A percentile compares a stretch with the other conserved stretches of the same genome.
These are phyloP conservation scores for Ligustrum vulgare DNA, from an alignment of 257 asterid genomes.

Conservation along the genomic window DNA sequence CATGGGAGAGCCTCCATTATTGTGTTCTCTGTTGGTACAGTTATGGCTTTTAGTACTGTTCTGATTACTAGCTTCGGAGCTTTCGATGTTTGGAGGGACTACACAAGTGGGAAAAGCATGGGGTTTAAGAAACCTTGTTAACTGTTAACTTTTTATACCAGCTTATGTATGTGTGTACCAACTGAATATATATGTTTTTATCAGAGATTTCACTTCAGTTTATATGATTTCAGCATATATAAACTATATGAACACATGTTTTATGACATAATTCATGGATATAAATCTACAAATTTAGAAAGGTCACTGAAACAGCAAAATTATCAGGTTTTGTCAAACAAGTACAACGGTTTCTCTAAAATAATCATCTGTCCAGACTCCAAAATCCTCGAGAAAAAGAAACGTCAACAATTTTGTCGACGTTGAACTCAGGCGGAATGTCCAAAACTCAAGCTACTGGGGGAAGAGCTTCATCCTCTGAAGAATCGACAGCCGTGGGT, in stretches of 20 bases:
- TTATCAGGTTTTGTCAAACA: neutral
- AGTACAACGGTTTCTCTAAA: neutral
- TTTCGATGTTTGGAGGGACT: slow-evolving; percentile 69
- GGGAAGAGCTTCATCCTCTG: slow-evolving; percentile 49
- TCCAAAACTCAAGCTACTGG: slow-evolving; percentile 42
- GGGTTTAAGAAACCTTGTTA: slow-evolving; percentile 80
- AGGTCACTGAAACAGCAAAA: neutral
- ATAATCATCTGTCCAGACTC: neutral
- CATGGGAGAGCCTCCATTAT: slow-evolving; percentile 83
- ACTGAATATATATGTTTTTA: neutral
- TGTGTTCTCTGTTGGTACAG: slow-evolving; percentile 77
- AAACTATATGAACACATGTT: neutral
- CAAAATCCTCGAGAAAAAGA: neutral
- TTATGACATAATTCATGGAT: neutral
- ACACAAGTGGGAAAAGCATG: slow-evolving; percentile 62
- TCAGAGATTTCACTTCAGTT: neutral
- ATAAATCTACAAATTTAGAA: neutral
- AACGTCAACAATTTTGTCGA: slow-evolving; percentile 19
- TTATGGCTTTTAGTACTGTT: slow-evolving; percentile 82
- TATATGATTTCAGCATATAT: neutral
- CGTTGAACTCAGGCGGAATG: slow-evolving; percentile 6
- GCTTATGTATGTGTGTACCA: neutral
- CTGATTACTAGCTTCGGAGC: slow-evolving; percentile 77
- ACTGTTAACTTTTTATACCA: slow-evolving; percentile 1
- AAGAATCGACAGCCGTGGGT: slow-evolving; percentile 46